These are phyloP conservation scores for Corynascus novoguineensis DNA, from an alignment of 495 filamentous ascomycete species.

Conservation along the genomic window DNA sequence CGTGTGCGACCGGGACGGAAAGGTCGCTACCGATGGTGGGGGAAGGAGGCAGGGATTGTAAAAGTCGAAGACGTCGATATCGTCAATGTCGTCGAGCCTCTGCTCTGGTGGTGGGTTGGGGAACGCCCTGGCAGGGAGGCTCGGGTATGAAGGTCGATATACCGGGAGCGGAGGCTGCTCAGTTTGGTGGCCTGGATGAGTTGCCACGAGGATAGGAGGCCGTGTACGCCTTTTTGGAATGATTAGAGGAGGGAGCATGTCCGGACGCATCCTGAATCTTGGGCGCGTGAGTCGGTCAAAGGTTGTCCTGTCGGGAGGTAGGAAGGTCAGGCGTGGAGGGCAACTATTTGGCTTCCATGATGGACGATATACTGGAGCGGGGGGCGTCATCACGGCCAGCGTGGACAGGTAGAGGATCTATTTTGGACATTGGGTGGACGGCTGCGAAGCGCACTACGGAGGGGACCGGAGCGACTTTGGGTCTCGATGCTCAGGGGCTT, in stretches of 20 bases:
- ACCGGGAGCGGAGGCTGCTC: not conserved
- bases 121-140: not conserved
- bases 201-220: not conserved
- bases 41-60: constrained; percentile 21
- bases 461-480: not conserved
- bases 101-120: not conserved
- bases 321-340: not conserved
- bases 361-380: not conserved
- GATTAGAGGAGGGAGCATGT: not conserved
- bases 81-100: not conserved
- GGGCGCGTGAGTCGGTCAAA: not conserved
- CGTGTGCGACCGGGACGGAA: not conserved
- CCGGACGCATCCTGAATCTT: constrained; percentile 1
- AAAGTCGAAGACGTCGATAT: constrained; percentile 18
- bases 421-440: not conserved
- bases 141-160: constrained; percentile 1
- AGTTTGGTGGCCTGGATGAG: not conserved
- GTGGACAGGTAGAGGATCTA: not conserved
- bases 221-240: not conserved
- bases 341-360: not conserved
- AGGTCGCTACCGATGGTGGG: not conserved
- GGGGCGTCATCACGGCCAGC: not conserved
- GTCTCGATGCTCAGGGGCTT: not conserved
- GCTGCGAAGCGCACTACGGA: not conserved
- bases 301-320: not conserved